Base-by-base conservation (phyloP, 2,329 filamentous ascomycete species). In the Penicillium sp. region DNA sequence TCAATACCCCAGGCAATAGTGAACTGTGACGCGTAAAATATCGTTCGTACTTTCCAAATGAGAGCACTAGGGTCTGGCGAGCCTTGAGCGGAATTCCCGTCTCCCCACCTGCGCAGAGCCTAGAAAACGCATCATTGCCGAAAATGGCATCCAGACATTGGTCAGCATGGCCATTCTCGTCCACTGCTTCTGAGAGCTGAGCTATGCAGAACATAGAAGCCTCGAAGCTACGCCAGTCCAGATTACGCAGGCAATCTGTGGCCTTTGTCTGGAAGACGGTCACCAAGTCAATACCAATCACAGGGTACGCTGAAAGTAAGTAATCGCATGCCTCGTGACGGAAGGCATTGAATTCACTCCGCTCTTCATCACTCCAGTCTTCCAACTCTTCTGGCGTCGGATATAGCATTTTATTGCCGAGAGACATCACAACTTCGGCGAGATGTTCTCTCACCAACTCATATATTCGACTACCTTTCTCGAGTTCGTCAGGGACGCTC, bases 291-390 rank as follows among this genome's bases (percentile, higher is more conserved):
- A 71, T 63, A 0, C 74, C 74, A 10, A 76, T 53, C 19, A 75
- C 66, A 1, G 71, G 68, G 55, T 74, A 75, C 1, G 68, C 66
- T 6, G 72, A 68, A 12, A 74, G 64, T 10, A 75, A 61, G 43
- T 74, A 75, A 52, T 76, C 74, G 41, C 69, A 69, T n/a, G 69
- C 72, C 37, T 75, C 72, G 25, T 70, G 68, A 14, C 74, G 71
- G 49, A 75, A 75, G 14, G 66, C 62, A 39, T 64, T 64, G 47
- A 75, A 76, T 46, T 72, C 68, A 46, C 62, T 64, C 27, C 70
- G 60, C 25, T 76, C 72, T 41, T 75, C 72, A 28, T 70, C 66
- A 38, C 66, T 64, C 73, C 72, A 76, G 9, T 67, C 65, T 28
- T 63, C 59, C 13, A 69, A 34, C 16, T 70, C 64, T 34, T 61